Base-by-base conservation (phyloP, 108 stramenopile genomes). In the Conticribra guillardii region DNA sequence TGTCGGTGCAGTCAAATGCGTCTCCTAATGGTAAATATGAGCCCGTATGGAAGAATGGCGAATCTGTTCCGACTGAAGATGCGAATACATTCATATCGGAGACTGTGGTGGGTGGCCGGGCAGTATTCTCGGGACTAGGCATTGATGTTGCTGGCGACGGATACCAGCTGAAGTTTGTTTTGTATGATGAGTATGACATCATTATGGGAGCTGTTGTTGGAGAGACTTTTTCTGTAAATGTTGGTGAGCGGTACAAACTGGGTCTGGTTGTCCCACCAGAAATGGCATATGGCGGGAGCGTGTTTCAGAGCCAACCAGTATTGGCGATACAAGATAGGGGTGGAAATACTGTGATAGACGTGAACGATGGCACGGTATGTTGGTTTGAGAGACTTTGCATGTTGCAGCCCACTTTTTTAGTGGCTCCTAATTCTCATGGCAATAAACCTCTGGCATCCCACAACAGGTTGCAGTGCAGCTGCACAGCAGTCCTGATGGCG, bases 291-390 rank as follows among this genome's bases (percentile, higher is more conserved):
- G 81, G 81, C 4, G 84, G 84, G 11, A 37, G 31, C 16, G 54
- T 41, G 3, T 85, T 82, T 55, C 65, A 60, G 3, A 58, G 18
- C 37, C 76, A 82, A 52, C 84, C 84, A 18, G 66, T 61, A 27
- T 37, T 82, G 9, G 63, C 64, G 17, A 30, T 85, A 8, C 61
- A 80, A 28, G 84, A 85, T 70, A 61, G 65, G 49, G 84, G 84
- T 17, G 77, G 73, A 0, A 85, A 85, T 54, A 71, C 55, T 45
- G 67, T 84, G 33, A 33, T 27, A 22, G 30, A 16, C 58, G 54
- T 79, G 0, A 82, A 78, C 52, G 60, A 67, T 15, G 83, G 74
- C 50, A 52, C 37, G 57, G 72, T 79, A 46, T 23, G 67, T 80
- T 54, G 17, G 3, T 54, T 9, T 22, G 29, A 16, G 22, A 27